A percentile compares a stretch with the other conserved stretches of the same genome.
Evolutionary conservation across 225 moss, liverwort and hornwort species (phyloP).

Genomic region (Sphagnum contortum): DNA sequence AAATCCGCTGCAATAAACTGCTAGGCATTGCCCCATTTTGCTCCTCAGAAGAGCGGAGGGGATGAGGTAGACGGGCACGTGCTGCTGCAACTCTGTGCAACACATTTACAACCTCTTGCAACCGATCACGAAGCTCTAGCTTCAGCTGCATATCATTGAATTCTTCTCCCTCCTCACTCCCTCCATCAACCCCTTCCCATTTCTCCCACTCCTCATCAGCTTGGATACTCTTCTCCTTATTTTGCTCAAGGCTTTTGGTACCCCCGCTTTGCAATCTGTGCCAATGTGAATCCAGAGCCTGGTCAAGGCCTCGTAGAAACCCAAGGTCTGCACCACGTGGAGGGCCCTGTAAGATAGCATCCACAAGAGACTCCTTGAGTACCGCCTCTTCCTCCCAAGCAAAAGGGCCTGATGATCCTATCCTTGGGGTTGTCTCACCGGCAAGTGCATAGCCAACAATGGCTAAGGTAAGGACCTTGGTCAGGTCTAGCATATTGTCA

Average conservation of each 20-base stretch:
- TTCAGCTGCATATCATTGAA: conserved; percentile 77
- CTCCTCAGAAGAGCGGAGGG: conserved; percentile 44
- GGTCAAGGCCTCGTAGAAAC: conserved; percentile 54
- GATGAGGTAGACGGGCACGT: conserved; percentile 36
- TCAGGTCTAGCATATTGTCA: conserved; percentile 52
- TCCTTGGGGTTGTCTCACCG: conserved; percentile 65
- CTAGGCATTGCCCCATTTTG: conserved; percentile 48
- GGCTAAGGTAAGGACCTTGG: conserved; percentile 72
- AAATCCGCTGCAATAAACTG: conserved; percentile 52
- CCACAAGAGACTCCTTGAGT: conserved; percentile 63
- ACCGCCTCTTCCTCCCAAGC: conserved; percentile 84
- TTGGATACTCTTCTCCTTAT: conserved; percentile 9
- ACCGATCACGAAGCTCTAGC: conserved; percentile 68
- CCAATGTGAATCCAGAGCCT: conserved; percentile 48
- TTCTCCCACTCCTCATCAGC: conserved; percentile 71
- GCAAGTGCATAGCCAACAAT: conserved; percentile 86
- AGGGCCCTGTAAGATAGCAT: conserved; percentile 59
- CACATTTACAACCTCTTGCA: conserved; percentile 53
- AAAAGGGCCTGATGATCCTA: conserved; percentile 55
- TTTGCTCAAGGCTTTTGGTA: conserved; percentile 4
- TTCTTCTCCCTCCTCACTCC: conserved; percentile 40
- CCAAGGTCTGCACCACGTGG: conserved; percentile 34
- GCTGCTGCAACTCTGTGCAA: conserved; percentile 64
- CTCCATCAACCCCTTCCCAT: conserved; percentile 71
- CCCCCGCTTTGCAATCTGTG: conserved; percentile 18